Evolutionary conservation across 345 rosid genomes (phyloP).

Genomic region (Arabidopsis suecica): DNA sequence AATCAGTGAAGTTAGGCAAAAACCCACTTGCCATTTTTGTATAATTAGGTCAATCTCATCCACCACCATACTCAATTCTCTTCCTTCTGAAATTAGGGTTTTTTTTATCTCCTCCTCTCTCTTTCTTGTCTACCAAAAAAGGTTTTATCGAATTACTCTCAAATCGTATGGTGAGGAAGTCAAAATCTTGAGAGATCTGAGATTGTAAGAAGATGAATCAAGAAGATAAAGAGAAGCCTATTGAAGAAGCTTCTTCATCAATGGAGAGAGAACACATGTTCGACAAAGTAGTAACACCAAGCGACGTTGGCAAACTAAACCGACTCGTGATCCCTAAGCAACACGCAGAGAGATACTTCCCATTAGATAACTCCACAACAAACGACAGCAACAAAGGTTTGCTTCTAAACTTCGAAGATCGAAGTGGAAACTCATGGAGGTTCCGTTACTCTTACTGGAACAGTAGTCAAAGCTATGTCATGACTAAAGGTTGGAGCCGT

Average conservation of each 20-base stretch:
- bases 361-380: slow-evolving; percentile 54
- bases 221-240: slow-evolving; percentile 41
- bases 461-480: slow-evolving; percentile 96
- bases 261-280: slow-evolving; percentile 67
- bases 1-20: slow-evolving; percentile 45
- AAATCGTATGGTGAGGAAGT: background rate
- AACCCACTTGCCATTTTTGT: slow-evolving; percentile 39
- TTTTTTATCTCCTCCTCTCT: slow-evolving; percentile 21
- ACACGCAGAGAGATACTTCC: slow-evolving; percentile 83
- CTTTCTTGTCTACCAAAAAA: slow-evolving; percentile 20
- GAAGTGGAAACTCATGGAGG: slow-evolving; percentile 75
- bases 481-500: slow-evolving; percentile 99
- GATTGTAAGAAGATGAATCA: slow-evolving; percentile 52
- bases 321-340: slow-evolving; percentile 84
- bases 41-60: slow-evolving; percentile 52
- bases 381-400: slow-evolving; percentile 66
- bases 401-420: slow-evolving; percentile 84
- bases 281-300: slow-evolving; percentile 86
- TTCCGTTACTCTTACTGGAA: slow-evolving; percentile 96
- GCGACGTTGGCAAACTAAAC: slow-evolving; percentile 87
- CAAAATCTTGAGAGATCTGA: slow-evolving; percentile 15
- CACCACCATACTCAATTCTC: slow-evolving; percentile 38
- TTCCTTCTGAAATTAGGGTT: slow-evolving; percentile 41
- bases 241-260: slow-evolving; percentile 36
- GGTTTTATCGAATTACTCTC: background rate